These are phyloP conservation scores for Trifolium fragiferum DNA, from an alignment of 306 rosid species.

Conservation along the genomic window DNA sequence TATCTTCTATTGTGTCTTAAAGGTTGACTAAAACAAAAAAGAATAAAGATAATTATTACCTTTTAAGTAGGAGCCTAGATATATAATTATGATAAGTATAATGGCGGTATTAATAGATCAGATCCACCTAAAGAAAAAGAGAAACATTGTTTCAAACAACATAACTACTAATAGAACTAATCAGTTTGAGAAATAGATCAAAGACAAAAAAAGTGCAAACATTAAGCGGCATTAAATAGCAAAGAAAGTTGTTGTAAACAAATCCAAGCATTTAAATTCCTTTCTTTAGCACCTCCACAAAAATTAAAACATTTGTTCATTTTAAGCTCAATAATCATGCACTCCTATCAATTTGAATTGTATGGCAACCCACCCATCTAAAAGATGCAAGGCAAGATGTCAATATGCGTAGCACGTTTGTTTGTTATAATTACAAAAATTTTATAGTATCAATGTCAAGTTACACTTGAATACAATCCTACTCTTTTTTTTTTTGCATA, in stretches of 20 bases:
- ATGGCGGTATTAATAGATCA: not conserved
- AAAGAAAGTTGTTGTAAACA: constrained; percentile 10
- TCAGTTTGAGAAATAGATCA: not conserved
- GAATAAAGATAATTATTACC: not conserved
- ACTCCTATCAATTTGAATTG: too few species aligned
- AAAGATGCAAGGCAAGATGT: too few species aligned
- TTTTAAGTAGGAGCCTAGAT: constrained; percentile 14
- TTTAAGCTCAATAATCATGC: too few species aligned
- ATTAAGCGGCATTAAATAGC: constrained; percentile 9
- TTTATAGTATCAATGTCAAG: too few species aligned
- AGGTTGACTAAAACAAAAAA: constrained; percentile 25
- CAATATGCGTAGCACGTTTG: too few species aligned
- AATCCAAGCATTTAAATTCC: too few species aligned
- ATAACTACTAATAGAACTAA: constrained; percentile 6
- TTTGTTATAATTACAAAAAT: too few species aligned
- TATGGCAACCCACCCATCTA: too few species aligned
- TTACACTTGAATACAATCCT: constrained; percentile 22
- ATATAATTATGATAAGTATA: constrained; percentile 16
- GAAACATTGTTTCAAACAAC: constrained; percentile 8
- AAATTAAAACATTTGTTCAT: too few species aligned
- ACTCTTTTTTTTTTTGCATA: too few species aligned
- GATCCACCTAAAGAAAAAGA: not conserved
- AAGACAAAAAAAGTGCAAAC: constrained; percentile 32
- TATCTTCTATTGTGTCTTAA: constrained; percentile 48
- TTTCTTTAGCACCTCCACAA: too few species aligned